These are phyloP conservation scores for Plectosphaerella sp. DNA, from an alignment of 2,329 filamentous ascomycete species.

Conservation along the genomic window DNA sequence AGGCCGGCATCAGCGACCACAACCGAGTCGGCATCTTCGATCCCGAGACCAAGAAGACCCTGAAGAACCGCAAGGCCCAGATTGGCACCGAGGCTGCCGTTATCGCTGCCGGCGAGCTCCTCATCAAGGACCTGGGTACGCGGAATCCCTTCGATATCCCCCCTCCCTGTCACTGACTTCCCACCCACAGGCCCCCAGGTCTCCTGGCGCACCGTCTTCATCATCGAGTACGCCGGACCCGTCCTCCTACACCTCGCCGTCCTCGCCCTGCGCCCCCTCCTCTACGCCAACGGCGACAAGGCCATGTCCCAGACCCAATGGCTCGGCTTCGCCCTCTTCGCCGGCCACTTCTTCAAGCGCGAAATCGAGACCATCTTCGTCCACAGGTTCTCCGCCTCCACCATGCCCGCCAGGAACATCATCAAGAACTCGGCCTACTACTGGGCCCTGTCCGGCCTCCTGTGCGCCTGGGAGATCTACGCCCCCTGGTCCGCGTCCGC, in stretches of 20 bases:
- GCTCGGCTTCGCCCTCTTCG: conserved; percentile 68
- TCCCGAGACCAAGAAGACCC: conserved; percentile 54
- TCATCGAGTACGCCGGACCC: conserved; percentile 92
- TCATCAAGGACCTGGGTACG: conserved; percentile 91
- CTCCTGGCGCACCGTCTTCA: conserved; percentile 87
- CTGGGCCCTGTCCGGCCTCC: conserved; percentile 77
- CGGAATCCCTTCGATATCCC: neutral
- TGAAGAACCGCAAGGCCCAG: conserved; percentile 57
- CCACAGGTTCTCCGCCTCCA: conserved; percentile 90
- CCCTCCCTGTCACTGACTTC: neutral
- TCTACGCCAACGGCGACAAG: conserved; percentile 39
- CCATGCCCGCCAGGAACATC: conserved; percentile 88
- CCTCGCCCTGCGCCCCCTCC: conserved; percentile 66
- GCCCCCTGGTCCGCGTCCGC: conserved; percentile 67
- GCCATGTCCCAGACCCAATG: conserved; percentile 64
- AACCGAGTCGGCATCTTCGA: conserved; percentile 62
- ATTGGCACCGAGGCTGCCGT: conserved; percentile 45
- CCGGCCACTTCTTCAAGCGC: conserved; percentile 87
- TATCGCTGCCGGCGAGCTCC: conserved; percentile 51
- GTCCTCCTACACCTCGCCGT: conserved; percentile 78
- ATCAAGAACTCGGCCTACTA: conserved; percentile 96
- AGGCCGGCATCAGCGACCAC: conserved; percentile 46
- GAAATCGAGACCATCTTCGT: conserved; percentile 92
- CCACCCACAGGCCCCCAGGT: conserved; percentile 69
- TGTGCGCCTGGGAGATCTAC: conserved; percentile 84